Evolutionary conservation across 1,284 basidiomycete species (phyloP), one percentile per base, ranked within the genome.

Genomic region (Sporisorium reilianum): DNA sequence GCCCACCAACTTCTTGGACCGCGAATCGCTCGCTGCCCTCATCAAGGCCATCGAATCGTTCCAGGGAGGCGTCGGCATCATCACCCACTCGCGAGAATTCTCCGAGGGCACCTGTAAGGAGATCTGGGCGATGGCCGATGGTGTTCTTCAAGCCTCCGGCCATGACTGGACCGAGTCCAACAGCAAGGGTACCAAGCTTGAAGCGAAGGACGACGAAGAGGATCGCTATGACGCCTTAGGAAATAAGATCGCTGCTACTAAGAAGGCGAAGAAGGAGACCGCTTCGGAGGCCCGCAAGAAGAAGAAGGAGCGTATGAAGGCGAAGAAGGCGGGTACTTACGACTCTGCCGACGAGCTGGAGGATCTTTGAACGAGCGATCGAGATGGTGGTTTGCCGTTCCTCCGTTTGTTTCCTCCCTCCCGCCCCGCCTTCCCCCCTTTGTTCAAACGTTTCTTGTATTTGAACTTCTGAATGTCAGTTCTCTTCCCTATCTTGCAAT

Each of bases 101-200:
- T 80, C 79, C 38, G 82, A 84, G 63, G 75, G 74, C 49, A 82
- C 81, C 48, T 82, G 81, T 66, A 76, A 78, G 70, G 83, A 84
- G 45, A 81, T 83, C 61, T 84, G 83, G 83, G 57, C 71, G 26
- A 84, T 84, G 82, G 45, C 67, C 52, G 75, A 77, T 60, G 83
- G 83, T 69, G 61, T 60, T 4, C 76, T 84, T 28, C 52, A 60
- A 42, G 82, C 81, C 14, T 79, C 75, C 7, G 96, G 96, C 75
- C 95, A 97, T 81, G 85, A 86, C 80, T 86, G 86, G 86, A 94
- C 97, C 82, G 96, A 99, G 87, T 95, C 95, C 58, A 95, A 99
- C 64, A 67, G 73, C 52, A 79, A 78, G 22, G 81, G 81, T 14
- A 78, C 77, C 53, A 78, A 80, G 57, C 60, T 84, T 56, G 80